Conservation (phyloP, 2,329 filamentous ascomycete species). For the Talaromyces rugulosus region DNA sequence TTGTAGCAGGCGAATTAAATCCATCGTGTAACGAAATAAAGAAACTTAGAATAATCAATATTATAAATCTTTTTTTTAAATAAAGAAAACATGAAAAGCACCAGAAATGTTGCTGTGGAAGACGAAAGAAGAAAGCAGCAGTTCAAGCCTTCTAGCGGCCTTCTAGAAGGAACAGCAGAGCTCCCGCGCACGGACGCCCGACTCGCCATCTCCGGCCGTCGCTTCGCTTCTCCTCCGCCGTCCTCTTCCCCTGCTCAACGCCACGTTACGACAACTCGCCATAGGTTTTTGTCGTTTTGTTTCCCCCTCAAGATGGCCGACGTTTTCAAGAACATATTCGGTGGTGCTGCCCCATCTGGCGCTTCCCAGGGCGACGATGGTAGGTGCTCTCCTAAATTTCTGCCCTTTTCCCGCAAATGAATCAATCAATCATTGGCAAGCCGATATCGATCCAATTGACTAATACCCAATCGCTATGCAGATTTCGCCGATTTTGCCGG, state of each 20-base stretch:
- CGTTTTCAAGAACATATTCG: constrained; percentile 38
- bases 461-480: background rate
- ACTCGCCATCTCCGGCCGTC: constrained; percentile 15
- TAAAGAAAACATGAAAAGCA: background rate
- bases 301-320: constrained; percentile 30
- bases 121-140: background rate
- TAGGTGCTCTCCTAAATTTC: constrained; percentile 17
- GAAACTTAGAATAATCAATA: background rate
- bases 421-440: background rate
- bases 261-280: constrained; percentile 9
- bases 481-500: constrained; percentile 67
- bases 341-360: constrained; percentile 25
- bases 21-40: background rate
- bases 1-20: background rate
- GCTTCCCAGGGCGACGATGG: constrained; percentile 33
- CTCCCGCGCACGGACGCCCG: background rate
- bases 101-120: background rate
- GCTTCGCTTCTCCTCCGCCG: background rate
- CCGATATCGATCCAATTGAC: background rate
- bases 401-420: constrained; percentile 3
- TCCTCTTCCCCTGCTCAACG: constrained; percentile 3
- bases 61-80: background rate
- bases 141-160: constrained; percentile 15
- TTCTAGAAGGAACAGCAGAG: constrained; percentile 6
- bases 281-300: constrained; percentile 4